phyloP scores from a whole-genome alignment of 352 stramenopile species.

The Ochromonadaceae sp. region DNA sequence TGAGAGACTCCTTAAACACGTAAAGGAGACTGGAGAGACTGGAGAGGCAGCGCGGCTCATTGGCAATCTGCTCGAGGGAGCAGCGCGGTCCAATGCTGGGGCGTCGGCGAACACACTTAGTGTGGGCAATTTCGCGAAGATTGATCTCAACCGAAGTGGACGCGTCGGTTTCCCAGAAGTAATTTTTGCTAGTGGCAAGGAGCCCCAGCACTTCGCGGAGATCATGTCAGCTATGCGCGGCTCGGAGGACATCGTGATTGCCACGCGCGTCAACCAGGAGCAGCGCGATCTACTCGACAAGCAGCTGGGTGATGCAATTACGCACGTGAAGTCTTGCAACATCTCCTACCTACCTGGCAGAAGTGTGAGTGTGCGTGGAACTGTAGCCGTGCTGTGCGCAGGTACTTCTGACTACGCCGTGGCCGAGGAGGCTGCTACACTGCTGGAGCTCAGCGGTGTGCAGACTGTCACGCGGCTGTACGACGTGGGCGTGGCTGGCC shows the following conservation, averaged over 20 bases:
- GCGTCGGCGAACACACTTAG: too few relatives aligned
- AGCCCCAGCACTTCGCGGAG: slow-evolving; percentile 53
- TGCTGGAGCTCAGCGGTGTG: slow-evolving; percentile 69
- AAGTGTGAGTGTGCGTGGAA: slow-evolving; percentile 3
- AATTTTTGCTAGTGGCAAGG: slow-evolving; percentile 84
- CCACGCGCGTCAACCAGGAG: slow-evolving; percentile 44
- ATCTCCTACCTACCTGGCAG: slow-evolving; percentile 25
- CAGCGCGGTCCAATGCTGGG: too few relatives aligned
- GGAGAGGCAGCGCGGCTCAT: too few relatives aligned
- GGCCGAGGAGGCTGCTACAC: slow-evolving; percentile 84
- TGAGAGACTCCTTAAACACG: too few relatives aligned
- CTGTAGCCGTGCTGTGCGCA: slow-evolving; percentile 67
- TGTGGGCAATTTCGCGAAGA: slow-evolving; percentile 39
- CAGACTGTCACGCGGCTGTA: slow-evolving; percentile 63
- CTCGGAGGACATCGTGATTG: slow-evolving; percentile 35
- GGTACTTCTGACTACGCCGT: slow-evolving; percentile 88
- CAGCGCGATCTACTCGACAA: slow-evolving; percentile 12
- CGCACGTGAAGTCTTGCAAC: slow-evolving; percentile 32
- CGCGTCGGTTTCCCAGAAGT: slow-evolving; percentile 86
- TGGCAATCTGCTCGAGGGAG: too few relatives aligned
- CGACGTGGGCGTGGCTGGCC: slow-evolving; percentile 79
- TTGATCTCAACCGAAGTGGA: slow-evolving; percentile 62
- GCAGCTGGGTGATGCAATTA: not conserved
- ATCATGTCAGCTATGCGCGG: slow-evolving; percentile 66
- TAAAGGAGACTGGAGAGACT: too few relatives aligned